phyloP scores from a whole-genome alignment of 1,139 yeast species.

The Yamadazyma buinensis region DNA sequence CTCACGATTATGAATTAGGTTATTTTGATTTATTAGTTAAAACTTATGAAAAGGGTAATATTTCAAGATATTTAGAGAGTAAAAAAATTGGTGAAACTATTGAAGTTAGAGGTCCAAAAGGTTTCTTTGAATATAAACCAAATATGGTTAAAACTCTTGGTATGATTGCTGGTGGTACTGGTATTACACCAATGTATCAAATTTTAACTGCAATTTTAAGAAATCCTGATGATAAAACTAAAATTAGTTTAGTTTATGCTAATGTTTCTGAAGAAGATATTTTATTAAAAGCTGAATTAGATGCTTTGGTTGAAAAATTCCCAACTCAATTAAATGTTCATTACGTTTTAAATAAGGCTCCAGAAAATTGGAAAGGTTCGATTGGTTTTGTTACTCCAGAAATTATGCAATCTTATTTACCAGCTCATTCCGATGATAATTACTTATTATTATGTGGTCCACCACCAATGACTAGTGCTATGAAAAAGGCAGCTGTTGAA shows the following conservation, averaged over 20 bases:
- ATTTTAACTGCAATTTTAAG: conserved; percentile 64
- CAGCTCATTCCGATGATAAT: conserved; percentile 57
- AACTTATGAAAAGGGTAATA: conserved; percentile 89
- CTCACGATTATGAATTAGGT: conserved; percentile 81
- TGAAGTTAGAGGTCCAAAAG: conserved; percentile 83
- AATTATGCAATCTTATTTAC: conserved; percentile 52
- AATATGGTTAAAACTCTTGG: conserved; percentile 78
- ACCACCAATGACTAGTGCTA: conserved; percentile 76
- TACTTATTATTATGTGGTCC: conserved; percentile 91
- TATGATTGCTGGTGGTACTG: conserved; percentile 93
- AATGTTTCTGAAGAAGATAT: conserved; percentile 74
- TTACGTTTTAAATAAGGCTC: conserved; percentile 75
- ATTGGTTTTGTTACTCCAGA: conserved; percentile 75
- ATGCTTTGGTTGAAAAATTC: conserved; percentile 55
- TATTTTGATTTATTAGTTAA: conserved; percentile 87
- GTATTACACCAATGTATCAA: conserved; percentile 94
- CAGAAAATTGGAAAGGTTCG: conserved; percentile 45
- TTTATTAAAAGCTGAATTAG: conserved; percentile 73
- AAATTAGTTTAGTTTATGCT: conserved; percentile 77
- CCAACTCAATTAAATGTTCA: conserved; percentile 74
- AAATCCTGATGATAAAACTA: conserved; percentile 82
- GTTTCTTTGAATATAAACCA: conserved; percentile 79
- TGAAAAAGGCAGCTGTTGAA: conserved; percentile 77
- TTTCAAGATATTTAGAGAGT: conserved; percentile 71
- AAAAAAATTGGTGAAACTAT: conserved; percentile 48